Evolutionary conservation across 2,329 filamentous ascomycete species (phyloP).

Genomic region (Venturia pyrina): DNA sequence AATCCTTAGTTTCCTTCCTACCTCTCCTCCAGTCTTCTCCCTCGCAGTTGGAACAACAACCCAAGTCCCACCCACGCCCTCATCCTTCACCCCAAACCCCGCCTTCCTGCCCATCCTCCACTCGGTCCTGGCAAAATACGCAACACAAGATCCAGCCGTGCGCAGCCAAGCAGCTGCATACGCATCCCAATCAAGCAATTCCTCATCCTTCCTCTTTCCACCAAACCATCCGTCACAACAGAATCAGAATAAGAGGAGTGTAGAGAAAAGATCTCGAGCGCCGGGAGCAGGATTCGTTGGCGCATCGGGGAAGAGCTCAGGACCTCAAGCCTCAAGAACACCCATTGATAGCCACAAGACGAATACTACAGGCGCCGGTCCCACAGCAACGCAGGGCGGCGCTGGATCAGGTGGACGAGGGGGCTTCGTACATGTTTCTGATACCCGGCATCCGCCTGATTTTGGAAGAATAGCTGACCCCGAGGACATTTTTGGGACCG

Average conservation of each 20-base stretch:
- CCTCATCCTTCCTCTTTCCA: slow-evolving; percentile 35
- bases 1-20: slow-evolving; percentile 47
- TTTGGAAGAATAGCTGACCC: slow-evolving; percentile 56
- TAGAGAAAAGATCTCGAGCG: slow-evolving; percentile 16
- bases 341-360: slow-evolving; percentile 14
- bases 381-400: slow-evolving; percentile 49
- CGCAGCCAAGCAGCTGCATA: slow-evolving; percentile 50
- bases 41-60: slow-evolving; percentile 47
- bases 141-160: slow-evolving; percentile 45
- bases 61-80: slow-evolving; percentile 45
- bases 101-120: slow-evolving; percentile 47
- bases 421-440: slow-evolving; percentile 55
- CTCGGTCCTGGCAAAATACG: slow-evolving; percentile 44
- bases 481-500: slow-evolving; percentile 55
- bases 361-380: slow-evolving; percentile 39
- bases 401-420: slow-evolving; percentile 47
- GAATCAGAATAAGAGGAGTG: slow-evolving; percentile 15
- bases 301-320: slow-evolving; percentile 14
- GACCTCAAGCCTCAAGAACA: slow-evolving; percentile 27
- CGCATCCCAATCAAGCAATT: slow-evolving; percentile 25
- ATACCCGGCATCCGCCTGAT: slow-evolving; percentile 49
- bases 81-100: slow-evolving; percentile 46
- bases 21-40: slow-evolving; percentile 40
- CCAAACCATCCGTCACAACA: slow-evolving; percentile 19
- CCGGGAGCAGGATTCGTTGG: slow-evolving; percentile 16